Evolutionary conservation across 352 stramenopile species (phyloP), one percentile per base, ranked within the genome.

Genomic region (Pythium aristosporum): DNA sequence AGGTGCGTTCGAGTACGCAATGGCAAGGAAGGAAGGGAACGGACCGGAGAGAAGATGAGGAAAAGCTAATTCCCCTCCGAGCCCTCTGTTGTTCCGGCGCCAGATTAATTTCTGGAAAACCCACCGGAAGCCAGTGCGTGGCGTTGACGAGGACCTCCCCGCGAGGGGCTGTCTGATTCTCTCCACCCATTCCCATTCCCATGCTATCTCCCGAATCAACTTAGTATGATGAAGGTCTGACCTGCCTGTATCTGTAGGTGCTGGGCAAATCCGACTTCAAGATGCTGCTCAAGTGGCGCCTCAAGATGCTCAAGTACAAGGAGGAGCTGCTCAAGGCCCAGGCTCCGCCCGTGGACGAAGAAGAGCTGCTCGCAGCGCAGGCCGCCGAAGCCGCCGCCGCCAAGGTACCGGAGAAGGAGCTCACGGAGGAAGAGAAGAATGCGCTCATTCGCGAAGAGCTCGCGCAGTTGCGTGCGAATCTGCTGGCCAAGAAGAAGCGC

Each of bases 251-350:
- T 56, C n/a, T 21, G 8, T 71, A 96, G 87, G 87, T 99, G 10
- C 82, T 99, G 15, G 98, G 98, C 51, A 99, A 99, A 56, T 72
- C 77, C 8, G 98, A 99, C 64, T 99, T 99, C 61, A 99, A 98
- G 74, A 77, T 77, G 25, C 67, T 99, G 21, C 74, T 99, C 12
- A 98, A 96, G 56, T 99, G 98, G 98, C 87, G 98, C 20, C 77
- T 96, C 7, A 96, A 97, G 37, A 98, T 99, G 85, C 68, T 78
- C 7, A 87, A 88, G 60, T 94, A 92, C 76, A 92, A 92, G 56
- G 76, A 89, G 2, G 85, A 94, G 47, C 76, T 96, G 7, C 47
- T 94, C 3, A 92, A 92, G 71, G 80, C 79, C 2, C 61, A 86
- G 2, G 75, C 75, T 0, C 73, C 76, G 0, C 68, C 81, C 1